Conservation (phyloP, 2,329 filamentous ascomycete genomes). For the Didymella sp. region DNA sequence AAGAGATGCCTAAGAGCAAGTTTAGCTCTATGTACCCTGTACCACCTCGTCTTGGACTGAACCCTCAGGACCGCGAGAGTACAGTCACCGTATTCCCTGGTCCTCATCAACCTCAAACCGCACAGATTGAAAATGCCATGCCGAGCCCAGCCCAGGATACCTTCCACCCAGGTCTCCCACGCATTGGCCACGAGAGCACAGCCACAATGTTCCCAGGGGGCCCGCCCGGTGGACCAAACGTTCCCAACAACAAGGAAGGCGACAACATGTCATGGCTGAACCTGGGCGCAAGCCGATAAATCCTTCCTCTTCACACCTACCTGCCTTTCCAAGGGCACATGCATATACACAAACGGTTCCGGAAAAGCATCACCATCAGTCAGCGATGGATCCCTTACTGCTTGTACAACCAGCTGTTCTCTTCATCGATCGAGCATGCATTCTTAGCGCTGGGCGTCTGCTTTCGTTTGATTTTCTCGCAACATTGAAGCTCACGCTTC, state of each 20-base stretch:
- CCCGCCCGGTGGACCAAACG: conserved; percentile 33
- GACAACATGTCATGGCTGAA: conserved; percentile 83
- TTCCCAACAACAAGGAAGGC: conserved; percentile 26
- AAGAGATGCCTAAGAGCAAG: conserved; percentile 30
- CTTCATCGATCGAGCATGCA: conserved; percentile 35
- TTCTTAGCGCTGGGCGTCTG: conserved; percentile 41
- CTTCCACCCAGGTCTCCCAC: conserved; percentile 47
- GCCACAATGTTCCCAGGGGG: conserved; percentile 52
- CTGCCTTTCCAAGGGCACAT: conserved; percentile 12
- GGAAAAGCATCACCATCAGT: conserved; percentile 30
- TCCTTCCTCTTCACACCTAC: conserved; percentile 9
- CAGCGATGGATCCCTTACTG: conserved; percentile 32
- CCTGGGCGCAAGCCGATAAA: conserved; percentile 58
- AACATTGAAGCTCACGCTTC: conserved; percentile 31
- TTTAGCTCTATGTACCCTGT: conserved; percentile 38
- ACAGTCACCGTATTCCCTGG: conserved; percentile 46
- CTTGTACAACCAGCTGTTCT: conserved; percentile 26
- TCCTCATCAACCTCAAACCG: conserved; percentile 23
- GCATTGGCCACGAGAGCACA: conserved; percentile 65
- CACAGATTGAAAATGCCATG: conserved; percentile 17
- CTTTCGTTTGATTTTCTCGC: conserved; percentile 24
- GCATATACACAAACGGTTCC: conserved; percentile 20
- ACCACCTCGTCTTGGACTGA: conserved; percentile 37
- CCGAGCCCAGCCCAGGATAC: conserved; percentile 63
- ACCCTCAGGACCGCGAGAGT: conserved; percentile 60